Evolutionary conservation across 495 filamentous ascomycete genomes (phyloP).

Genomic region (Friedmanniomyces simplex): DNA sequence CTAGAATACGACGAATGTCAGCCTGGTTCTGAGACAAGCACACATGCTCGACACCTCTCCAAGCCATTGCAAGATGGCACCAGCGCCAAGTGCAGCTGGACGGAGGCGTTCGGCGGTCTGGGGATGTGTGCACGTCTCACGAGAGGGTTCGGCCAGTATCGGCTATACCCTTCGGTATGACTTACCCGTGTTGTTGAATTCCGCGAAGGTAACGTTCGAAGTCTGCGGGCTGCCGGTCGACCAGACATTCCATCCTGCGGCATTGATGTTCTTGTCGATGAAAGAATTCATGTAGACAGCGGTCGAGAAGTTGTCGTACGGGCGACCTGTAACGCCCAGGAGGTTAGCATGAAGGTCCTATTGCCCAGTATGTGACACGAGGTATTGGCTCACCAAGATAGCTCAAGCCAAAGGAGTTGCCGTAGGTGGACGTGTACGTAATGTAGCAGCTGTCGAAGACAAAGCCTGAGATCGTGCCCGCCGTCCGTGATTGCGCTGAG

Average conservation of each 20-base stretch:
- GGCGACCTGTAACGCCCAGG: no score
- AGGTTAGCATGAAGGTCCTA: no score
- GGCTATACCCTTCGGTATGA: no score
- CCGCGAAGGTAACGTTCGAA: constrained; percentile 1
- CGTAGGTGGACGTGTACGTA: constrained; percentile 10
- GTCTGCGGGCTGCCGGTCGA: constrained; percentile 4
- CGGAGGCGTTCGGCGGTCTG: neutral
- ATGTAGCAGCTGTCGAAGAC: constrained; percentile 16
- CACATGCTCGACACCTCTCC: neutral
- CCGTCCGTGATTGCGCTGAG: constrained; percentile 8
- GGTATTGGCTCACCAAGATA: no score
- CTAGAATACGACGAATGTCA: neutral
- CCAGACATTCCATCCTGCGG: constrained; percentile 20
- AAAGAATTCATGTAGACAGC: constrained; percentile 19
- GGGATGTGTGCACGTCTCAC: no score
- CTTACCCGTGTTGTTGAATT: constrained; percentile 17
- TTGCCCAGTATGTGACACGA: no score
- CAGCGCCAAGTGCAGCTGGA: neutral
- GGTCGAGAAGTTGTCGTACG: constrained; percentile 13
- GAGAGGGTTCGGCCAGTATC: no score
- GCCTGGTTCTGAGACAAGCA: neutral
- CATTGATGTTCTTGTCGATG: constrained; percentile 15
- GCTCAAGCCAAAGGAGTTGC: constrained; percentile 5
- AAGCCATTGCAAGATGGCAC: neutral
- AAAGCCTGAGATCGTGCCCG: constrained; percentile 8